These are phyloP conservation scores for Mortierella sp. DNA, from an alignment of 371 early-diverging fungal species.

Conservation along the genomic window DNA sequence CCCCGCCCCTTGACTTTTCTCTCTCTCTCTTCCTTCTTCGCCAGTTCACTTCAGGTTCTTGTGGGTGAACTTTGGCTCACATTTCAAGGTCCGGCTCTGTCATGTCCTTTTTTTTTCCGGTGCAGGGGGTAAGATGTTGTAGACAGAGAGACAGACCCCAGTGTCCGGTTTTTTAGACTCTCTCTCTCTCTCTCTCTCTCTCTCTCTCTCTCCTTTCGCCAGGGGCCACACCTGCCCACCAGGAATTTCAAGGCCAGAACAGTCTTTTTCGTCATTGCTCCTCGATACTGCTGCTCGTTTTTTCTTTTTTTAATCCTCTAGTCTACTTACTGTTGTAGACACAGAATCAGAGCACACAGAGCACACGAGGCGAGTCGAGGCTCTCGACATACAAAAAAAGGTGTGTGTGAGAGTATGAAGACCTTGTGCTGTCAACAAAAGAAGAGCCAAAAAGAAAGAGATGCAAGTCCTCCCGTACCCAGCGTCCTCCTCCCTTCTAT, in stretches of 20 bases:
- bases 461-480: no score
- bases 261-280: neutral
- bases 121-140: neutral
- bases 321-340: neutral
- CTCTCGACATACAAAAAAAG: no score
- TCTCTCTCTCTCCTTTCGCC: neutral
- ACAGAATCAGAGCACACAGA: neutral
- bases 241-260: neutral
- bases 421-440: no score
- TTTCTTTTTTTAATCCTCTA: neutral
- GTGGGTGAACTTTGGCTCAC: no score
- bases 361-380: no score
- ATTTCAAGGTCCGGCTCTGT: no score
- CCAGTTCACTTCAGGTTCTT: neutral
- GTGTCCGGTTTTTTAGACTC: neutral
- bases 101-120: neutral
- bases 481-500: no score
- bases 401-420: no score
- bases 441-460: no score
- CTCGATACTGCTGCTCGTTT: constrained; percentile 4
- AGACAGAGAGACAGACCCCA: neutral
- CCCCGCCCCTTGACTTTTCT: neutral
- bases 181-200: neutral
- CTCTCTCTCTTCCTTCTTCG: neutral
- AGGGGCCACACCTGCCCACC: neutral